These are phyloP conservation scores for Diaporthe capsici DNA, from an alignment of 2,329 filamentous ascomycete species.

Conservation along the genomic window DNA sequence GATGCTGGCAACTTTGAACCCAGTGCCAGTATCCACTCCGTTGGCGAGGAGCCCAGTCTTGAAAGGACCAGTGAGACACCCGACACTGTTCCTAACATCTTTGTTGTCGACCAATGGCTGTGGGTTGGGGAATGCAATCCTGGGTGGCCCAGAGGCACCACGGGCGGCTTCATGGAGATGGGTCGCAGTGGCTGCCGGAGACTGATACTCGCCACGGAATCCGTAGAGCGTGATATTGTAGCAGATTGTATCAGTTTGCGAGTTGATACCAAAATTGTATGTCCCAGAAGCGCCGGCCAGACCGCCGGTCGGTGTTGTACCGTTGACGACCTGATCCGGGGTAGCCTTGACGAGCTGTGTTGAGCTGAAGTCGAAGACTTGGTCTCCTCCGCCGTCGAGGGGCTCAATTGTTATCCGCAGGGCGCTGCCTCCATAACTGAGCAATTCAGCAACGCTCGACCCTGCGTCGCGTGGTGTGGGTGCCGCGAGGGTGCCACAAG, in stretches of 20 bases:
- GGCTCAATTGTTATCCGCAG: not conserved
- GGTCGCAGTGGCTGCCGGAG: constrained; percentile 61
- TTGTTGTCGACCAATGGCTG: constrained; percentile 48
- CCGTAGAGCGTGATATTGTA: constrained; percentile 62
- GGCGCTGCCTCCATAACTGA: not conserved
- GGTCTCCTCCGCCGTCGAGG: not conserved
- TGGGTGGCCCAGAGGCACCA: constrained; percentile 60
- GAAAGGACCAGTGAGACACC: constrained; percentile 56
- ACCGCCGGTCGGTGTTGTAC: constrained; percentile 50
- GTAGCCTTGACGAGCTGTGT: constrained; percentile 61
- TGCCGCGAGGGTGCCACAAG: constrained; percentile 1
- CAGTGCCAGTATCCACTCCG: constrained; percentile 59
- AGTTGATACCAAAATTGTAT: constrained; percentile 65
- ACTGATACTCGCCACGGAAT: constrained; percentile 60
- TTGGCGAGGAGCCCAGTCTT: constrained; percentile 57
- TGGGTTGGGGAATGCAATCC: constrained; percentile 62
- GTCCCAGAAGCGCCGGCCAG: constrained; percentile 58
- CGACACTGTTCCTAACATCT: constrained; percentile 43
- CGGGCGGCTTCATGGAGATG: constrained; percentile 63
- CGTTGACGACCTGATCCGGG: constrained; percentile 62
- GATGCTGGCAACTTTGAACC: constrained; percentile 61
- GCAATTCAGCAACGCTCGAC: not conserved
- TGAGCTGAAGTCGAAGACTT: constrained; percentile 57
- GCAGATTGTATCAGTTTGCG: constrained; percentile 49
- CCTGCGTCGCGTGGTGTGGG: not conserved